These are phyloP conservation scores for Elaeis oleifera DNA, from an alignment of 202 grass and related monocot genomes.

Conservation along the genomic window DNA sequence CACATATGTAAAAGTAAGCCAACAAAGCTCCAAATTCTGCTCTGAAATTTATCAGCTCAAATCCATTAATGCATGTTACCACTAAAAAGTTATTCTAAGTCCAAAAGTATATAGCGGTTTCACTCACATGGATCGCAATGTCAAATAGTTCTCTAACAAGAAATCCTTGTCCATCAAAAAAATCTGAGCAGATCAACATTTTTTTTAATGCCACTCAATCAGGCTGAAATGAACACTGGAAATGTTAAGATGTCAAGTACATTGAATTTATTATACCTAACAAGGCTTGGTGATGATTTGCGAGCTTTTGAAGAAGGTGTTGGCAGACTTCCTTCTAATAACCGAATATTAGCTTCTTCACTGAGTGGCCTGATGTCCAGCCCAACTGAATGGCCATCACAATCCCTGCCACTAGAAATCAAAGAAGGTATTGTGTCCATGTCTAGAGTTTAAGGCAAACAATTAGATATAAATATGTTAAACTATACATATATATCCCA, in stretches of 20 bases:
- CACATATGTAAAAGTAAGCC: constrained; percentile 26
- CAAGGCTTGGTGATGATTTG: constrained; percentile 8
- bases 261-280: constrained; percentile 3
- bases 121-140: constrained; percentile 17
- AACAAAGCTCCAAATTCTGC: constrained; percentile 23
- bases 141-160: constrained; percentile 15
- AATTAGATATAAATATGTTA: no score
- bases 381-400: background rate
- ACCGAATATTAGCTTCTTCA: background rate
- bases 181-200: constrained; percentile 8
- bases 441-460: no score
- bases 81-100: background rate
- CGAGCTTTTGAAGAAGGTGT: constrained; percentile 1
- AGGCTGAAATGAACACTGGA: background rate
- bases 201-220: background rate
- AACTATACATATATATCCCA: no score
- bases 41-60: constrained; percentile 11
- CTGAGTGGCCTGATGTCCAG: background rate
- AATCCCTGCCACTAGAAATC: background rate
- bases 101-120: background rate
- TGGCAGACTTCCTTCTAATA: constrained; percentile 4
- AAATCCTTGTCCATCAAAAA: constrained; percentile 25
- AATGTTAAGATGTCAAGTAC: background rate
- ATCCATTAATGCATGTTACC: background rate
- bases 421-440: background rate